A percentile compares a stretch with the other conserved stretches of the same genome.
phyloP scores from a whole-genome alignment of 208 protist genomes.

The Wallacemonas sp. region DNA sequence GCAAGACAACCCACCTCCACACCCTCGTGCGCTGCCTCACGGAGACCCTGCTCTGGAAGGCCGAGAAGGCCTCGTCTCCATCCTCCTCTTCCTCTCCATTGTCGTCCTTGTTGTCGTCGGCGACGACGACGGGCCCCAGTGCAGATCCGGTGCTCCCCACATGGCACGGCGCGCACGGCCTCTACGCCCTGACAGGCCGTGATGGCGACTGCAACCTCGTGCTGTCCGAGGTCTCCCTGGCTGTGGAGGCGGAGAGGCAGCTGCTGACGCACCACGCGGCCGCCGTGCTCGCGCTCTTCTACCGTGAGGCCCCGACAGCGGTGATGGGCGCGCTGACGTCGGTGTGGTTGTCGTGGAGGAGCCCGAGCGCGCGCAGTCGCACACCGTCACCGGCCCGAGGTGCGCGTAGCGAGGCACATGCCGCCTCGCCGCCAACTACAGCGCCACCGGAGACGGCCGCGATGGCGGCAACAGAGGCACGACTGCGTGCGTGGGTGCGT shows the following conservation, averaged over 20 bases:
- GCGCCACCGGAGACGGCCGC: not conserved
- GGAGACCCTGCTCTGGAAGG: slow-evolving; percentile 1
- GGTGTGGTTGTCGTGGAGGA: not conserved
- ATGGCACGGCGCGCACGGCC: no score
- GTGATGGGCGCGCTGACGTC: not conserved
- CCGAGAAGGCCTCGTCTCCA: no score
- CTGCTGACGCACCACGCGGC: not conserved
- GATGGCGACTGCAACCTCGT: not conserved
- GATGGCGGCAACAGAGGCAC: not conserved
- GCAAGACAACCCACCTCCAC: not conserved
- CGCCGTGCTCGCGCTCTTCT: not conserved
- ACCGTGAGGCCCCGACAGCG: not conserved
- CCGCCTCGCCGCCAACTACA: not conserved
- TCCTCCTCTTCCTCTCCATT: no score
- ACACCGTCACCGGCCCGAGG: not conserved
- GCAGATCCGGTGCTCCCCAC: no score
- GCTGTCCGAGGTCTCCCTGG: not conserved
- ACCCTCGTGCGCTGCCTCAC: not conserved
- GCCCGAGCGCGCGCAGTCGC: not conserved
- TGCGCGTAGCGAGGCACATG: not conserved
- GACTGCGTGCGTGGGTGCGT: not conserved
- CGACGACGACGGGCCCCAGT: no score
- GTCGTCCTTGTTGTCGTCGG: no score
- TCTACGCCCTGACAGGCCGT: not conserved
- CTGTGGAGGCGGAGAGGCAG: not conserved